Conservation (phyloP, 2,329 filamentous ascomycete genomes). For the Fusarium euwallaceae region DNA sequence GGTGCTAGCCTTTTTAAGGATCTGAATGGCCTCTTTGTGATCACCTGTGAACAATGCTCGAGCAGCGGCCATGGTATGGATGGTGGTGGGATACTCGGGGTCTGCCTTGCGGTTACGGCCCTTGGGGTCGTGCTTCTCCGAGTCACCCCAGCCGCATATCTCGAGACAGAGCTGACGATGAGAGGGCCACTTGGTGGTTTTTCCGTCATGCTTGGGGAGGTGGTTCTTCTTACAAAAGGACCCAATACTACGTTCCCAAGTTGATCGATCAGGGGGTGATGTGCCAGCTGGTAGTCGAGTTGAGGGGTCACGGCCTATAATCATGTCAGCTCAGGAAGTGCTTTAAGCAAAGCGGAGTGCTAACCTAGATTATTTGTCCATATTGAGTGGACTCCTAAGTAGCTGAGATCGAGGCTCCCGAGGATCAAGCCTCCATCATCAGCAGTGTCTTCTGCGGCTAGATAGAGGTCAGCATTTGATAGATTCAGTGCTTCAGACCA, state of each 20-base stretch:
- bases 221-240: constrained; percentile 73
- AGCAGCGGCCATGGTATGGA: constrained; percentile 80
- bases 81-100: constrained; percentile 64
- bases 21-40: constrained; percentile 75
- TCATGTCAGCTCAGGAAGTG: constrained; percentile 12
- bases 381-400: constrained; percentile 78
- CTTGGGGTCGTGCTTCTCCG: constrained; percentile 59
- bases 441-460: constrained; percentile 74
- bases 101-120: constrained; percentile 58
- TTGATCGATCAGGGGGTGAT: constrained; percentile 60
- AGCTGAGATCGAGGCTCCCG: constrained; percentile 78
- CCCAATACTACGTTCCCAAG: constrained; percentile 74
- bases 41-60: constrained; percentile 81
- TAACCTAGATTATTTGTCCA: constrained; percentile 78
- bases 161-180: constrained; percentile 82
- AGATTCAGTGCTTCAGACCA: background rate
- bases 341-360: constrained; percentile 26
- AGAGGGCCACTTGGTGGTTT: constrained; percentile 73
- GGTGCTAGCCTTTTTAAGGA: constrained; percentile 76
- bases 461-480: constrained; percentile 31
- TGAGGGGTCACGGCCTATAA: constrained; percentile 61
- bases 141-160: constrained; percentile 80
- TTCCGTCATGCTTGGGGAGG: constrained; percentile 73
- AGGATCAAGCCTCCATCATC: constrained; percentile 78
- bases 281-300: constrained; percentile 62